Percentiles rank a stretch among this genome's conserved stretches.
phyloP scores from a whole-genome alignment of 352 stramenopile genomes.

The Globisporangium perplexum region DNA sequence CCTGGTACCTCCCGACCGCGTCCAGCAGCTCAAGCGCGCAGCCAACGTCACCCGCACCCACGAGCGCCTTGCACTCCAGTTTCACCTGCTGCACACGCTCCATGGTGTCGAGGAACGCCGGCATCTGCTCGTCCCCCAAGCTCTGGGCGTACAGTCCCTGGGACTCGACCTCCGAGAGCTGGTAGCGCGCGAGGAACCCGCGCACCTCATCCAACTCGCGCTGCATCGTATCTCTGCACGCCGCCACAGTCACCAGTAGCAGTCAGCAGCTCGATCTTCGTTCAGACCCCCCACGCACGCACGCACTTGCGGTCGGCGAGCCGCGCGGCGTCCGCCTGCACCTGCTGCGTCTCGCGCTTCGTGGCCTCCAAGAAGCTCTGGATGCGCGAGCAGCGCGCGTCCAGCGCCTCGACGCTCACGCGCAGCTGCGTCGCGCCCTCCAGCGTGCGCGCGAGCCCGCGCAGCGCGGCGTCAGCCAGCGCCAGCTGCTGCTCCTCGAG shows the following conservation, averaged over 20 bases:
- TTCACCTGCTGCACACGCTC: slow-evolving; percentile 71
- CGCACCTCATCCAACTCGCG: slow-evolving; percentile 40
- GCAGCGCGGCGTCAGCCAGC: slow-evolving; percentile 40
- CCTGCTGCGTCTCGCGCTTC: slow-evolving; percentile 59
- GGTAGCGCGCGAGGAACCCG: slow-evolving; percentile 63
- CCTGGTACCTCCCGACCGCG: slow-evolving; percentile 70
- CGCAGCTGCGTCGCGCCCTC: slow-evolving; percentile 28
- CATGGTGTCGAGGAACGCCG: slow-evolving; percentile 60
- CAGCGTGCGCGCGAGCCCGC: slow-evolving; percentile 38
- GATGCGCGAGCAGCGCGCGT: slow-evolving; percentile 39
- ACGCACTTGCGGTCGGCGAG: slow-evolving; percentile 39
- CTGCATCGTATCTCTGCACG: slow-evolving; percentile 37
- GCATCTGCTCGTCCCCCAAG: slow-evolving; percentile 40
- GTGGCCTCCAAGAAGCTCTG: slow-evolving; percentile 54
- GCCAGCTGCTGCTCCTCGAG: slow-evolving; percentile 49
- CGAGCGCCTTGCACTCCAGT: slow-evolving; percentile 55
- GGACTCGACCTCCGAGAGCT: slow-evolving; percentile 67
- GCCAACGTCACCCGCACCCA: slow-evolving; percentile 31
- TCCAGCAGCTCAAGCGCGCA: slow-evolving; percentile 86
- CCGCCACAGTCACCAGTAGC: neutral
- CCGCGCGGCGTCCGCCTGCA: slow-evolving; percentile 43
- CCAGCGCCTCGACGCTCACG: slow-evolving; percentile 32
- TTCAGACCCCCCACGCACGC: no score
- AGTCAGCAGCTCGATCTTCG: neutral
- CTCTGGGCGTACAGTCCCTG: slow-evolving; percentile 34